Base-by-base conservation (phyloP, 2,329 filamentous ascomycete species). In the Talaromyces sp. region DNA sequence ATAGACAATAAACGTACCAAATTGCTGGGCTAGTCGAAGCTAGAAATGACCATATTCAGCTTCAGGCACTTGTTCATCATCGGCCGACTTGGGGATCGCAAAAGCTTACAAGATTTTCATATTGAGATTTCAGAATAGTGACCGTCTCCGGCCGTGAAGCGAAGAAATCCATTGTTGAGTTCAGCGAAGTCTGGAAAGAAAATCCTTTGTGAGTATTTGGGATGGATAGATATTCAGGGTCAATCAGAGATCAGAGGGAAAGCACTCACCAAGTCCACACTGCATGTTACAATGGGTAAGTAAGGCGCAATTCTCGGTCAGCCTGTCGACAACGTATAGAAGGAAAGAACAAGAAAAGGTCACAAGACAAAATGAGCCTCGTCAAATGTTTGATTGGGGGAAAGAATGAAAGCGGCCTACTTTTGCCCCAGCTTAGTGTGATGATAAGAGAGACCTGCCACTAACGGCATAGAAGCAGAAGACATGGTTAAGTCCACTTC, bases 51-150 rank as follows among this genome's bases (percentile, higher is more conserved):
- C 15, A 28, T 25, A 11, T 8, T 53, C 13, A 41, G 17, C 21
- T 50, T 35, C 28, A 25, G 15, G n/a, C 2, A 22, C 33, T 21
- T 10, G 21, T 8, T n/a, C n/a, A 22, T 40, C 10, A 36, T 11
- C 15, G 2, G 25, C n/a, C 7, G 15, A n/a, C 10, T 46, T 57
- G 28, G 62, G 22, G 33, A 9, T 33, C 56, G 65, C n/a, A n/a
- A 62, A 58, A 48, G 6, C 79, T 70, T 63, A 85, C 77, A 60
- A 91, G 76, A 51, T 70, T 71, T 52, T 86, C 80, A 71, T 90
- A 84, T 66, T 91, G 85, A 52, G 73, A 69, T 66, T 79, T 84
- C 37, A 81, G 75, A 56, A 90, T 81, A 58, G 77, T 81, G 48
- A 88, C 76, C 61, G 74, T 75, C 22, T 71, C 67, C 39, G 72